Evolutionary conservation across 768 basidiomycete species (phyloP), one percentile per base, ranked within the genome.

Genomic region (Agrocybe chaxingu): DNA sequence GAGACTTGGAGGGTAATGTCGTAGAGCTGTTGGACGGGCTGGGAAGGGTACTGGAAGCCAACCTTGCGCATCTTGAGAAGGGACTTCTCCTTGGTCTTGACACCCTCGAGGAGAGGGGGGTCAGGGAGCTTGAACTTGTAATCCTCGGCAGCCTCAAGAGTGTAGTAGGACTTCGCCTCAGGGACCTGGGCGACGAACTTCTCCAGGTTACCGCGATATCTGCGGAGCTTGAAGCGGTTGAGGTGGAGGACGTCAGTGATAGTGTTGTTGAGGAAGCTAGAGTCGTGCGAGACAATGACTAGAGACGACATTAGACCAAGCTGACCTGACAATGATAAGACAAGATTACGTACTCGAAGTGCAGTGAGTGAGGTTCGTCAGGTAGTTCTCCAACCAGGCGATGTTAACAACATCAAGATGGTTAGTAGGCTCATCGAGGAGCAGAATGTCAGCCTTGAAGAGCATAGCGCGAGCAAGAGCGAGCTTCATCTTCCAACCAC

Each of bases 401-500:
- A 98, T 81, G 79, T 98, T 98, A 73, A 97, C 84, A 57, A 98
- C 95, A 61, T 98, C 95, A 75, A 98, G 82, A 69, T 92, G 89
- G 79, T 92, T 92, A 76, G 94, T 97, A 40, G 94, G 94, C 76
- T 97, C 94, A 70, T 97, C 94, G 57, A 96, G 89, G 24, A 97
- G 75, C 45, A 98, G 85, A 64, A 98, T 98, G 64, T 98, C 95
- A 55, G 95, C 95, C 77, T 89, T 91, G 89, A 98, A 98, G 40
- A 98, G 80, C 85, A 98, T 96, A 44, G 95, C 95, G 55, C 95
- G 84, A 51, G 95, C 95, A 54, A 98, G 84, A 36, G 95, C 95
- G 56, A 98, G 87, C 82, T 97, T 98, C 95, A 98, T 98, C 82
- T 98, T 98, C 95, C 95, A 97, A 78, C 95, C 95, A 82, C 95